Evolutionary conservation across 176 grass and related monocot species (phyloP).

Genomic region (Oryza brachyantha): DNA sequence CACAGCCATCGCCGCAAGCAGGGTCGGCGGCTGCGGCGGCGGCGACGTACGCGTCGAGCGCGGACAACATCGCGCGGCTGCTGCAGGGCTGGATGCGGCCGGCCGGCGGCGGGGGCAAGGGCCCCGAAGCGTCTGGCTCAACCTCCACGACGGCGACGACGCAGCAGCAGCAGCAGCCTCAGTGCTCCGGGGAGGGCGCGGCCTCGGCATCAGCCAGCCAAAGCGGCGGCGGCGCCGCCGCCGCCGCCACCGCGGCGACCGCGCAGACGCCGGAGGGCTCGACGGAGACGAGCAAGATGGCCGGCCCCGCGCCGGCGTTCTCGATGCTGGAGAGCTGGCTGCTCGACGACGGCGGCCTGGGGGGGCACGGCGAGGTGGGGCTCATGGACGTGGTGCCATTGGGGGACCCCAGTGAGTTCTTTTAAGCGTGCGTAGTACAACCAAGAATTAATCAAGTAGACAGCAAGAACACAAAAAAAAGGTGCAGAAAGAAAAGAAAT

Average conservation of each 20-base stretch:
- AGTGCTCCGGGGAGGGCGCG: conserved; percentile 48
- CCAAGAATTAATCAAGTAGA: conserved; percentile 24
- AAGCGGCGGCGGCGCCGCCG: conserved; percentile 23
- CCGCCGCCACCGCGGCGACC: not conserved
- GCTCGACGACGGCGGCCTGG: conserved; percentile 67
- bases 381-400: conserved; percentile 66
- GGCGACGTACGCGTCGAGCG: conserved; percentile 77
- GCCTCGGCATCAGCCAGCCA: conserved; percentile 51
- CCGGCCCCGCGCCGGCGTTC: conserved; percentile 38
- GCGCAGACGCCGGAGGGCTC: conserved; percentile 48
- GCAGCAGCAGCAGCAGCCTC: conserved; percentile 27
- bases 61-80: conserved; percentile 85
- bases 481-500: not conserved
- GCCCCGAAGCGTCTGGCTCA: conserved; percentile 38
- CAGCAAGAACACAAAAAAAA: conserved; percentile 38
- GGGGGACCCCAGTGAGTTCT: conserved; percentile 65
- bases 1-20: conserved; percentile 19
- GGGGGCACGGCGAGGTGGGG: conserved; percentile 54
- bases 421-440: conserved; percentile 56
- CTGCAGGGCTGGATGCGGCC: conserved; percentile 77
- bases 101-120: conserved; percentile 16
- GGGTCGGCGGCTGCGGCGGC: conserved; percentile 30
- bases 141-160: conserved; percentile 50
- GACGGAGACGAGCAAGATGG: conserved; percentile 57
- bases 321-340: conserved; percentile 91